Evolutionary conservation across 805 yeast genomes (phyloP).

Genomic region (Spathaspora boniae): DNA sequence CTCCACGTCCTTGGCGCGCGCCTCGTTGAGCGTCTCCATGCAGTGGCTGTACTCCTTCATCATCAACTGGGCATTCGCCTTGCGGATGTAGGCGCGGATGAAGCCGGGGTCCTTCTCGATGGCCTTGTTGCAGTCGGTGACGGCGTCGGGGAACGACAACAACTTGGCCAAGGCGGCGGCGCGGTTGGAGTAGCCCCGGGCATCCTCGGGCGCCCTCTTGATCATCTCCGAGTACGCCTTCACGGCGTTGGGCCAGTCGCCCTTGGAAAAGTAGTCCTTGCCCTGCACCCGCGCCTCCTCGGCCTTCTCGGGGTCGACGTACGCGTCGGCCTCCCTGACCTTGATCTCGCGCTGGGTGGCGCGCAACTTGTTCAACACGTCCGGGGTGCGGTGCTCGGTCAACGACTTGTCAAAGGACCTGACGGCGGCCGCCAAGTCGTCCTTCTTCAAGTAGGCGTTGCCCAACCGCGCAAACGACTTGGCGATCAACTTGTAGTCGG

Average conservation of each 20-base stretch:
- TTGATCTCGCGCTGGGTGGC: slow-evolving; percentile 82
- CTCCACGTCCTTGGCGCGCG: slow-evolving; percentile 70
- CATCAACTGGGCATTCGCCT: slow-evolving; percentile 91
- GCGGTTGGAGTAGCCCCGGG: slow-evolving; percentile 95
- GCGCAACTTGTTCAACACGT: slow-evolving; percentile 82
- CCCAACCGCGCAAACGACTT: slow-evolving; percentile 94
- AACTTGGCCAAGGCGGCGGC: slow-evolving; percentile 95
- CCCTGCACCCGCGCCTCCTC: slow-evolving; percentile 94
- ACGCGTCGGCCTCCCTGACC: slow-evolving; percentile 69
- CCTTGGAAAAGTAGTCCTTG: slow-evolving; percentile 80
- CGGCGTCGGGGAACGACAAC: slow-evolving; percentile 96
- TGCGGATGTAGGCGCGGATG: slow-evolving; percentile 93
- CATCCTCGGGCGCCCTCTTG: slow-evolving; percentile 95
- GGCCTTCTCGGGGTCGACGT: slow-evolving; percentile 86
- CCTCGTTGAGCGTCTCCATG: slow-evolving; percentile 74
- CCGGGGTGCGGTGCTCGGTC: slow-evolving; percentile 97
- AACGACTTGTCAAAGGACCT: slow-evolving; percentile 82
- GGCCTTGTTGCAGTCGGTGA: slow-evolving; percentile 87
- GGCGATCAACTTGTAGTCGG: slow-evolving; percentile 88
- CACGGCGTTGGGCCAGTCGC: slow-evolving; percentile 96
- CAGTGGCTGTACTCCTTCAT: slow-evolving; percentile 83
- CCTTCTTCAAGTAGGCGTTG: slow-evolving; percentile 70
- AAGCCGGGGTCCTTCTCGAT: slow-evolving; percentile 84
- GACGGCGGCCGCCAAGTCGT: slow-evolving; percentile 69
- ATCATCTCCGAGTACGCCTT: slow-evolving; percentile 93